These are phyloP conservation scores for Arabis hirsuta DNA, from an alignment of 345 rosid genomes.

Conservation along the genomic window DNA sequence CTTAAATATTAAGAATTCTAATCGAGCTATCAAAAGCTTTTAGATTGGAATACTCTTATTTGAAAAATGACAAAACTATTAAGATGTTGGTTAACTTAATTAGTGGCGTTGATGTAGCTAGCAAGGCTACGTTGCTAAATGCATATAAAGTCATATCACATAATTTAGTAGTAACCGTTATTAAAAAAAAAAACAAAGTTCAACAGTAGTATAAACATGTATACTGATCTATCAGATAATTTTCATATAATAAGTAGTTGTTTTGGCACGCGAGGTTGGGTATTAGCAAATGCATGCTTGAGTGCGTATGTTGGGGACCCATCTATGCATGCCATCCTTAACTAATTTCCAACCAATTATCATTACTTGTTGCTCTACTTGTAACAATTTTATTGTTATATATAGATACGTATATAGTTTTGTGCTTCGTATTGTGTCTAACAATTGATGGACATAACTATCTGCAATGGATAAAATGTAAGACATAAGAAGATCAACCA, in stretches of 20 bases:
- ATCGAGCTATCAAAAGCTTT: not conserved
- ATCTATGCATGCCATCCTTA: slow-evolving; percentile 42
- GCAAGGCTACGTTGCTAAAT: slow-evolving; percentile 1
- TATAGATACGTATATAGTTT: not conserved
- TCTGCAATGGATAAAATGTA: not conserved
- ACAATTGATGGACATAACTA: not conserved
- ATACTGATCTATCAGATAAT: not conserved
- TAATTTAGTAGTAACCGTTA: not conserved
- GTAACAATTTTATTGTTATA: not conserved
- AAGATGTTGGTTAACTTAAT: not conserved
- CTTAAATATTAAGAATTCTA: not conserved
- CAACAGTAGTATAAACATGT: not conserved
- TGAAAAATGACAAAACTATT: not conserved
- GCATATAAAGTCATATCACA: not conserved
- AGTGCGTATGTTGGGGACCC: slow-evolving; percentile 43
- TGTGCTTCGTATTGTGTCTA: not conserved
- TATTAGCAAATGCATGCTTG: slow-evolving; percentile 43
- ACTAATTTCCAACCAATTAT: slow-evolving; percentile 29
- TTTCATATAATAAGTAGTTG: slow-evolving; percentile 4
- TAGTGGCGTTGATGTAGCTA: slow-evolving; percentile 15
- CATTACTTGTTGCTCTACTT: slow-evolving; percentile 10
- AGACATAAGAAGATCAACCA: not conserved
- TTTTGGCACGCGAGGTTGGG: slow-evolving; percentile 39
- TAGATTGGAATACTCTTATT: not conserved
- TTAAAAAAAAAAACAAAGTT: slow-evolving; percentile 2